Base-by-base conservation (phyloP, 2,329 filamentous ascomycete species). In the Didymellaceae sp. region DNA sequence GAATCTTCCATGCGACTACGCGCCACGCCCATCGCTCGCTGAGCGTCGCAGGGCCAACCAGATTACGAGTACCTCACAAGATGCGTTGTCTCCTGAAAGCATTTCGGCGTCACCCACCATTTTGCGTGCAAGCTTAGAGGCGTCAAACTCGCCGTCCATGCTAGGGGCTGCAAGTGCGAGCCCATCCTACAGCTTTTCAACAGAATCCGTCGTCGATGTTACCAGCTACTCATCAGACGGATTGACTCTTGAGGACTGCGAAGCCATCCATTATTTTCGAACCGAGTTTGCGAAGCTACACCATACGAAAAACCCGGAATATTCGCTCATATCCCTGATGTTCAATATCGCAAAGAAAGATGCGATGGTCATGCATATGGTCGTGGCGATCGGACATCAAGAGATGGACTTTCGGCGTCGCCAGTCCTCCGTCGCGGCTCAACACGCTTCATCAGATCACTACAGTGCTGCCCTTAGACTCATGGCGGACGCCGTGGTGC, bases 281-380 rank as follows among this genome's bases (percentile, higher is more conserved):
- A 73, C 71, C 5, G 66, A 61, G 2, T 73, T 73, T 45, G 67
- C 70, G n/a, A 63, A 60, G 34, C 48, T 65, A 14, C 62, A 74
- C 21, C 71, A 74, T 45, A 74, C 71, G 24, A 74, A 74, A 40
- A 72, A 72, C 24, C 68, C 70, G 1, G 63, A 71, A n/a, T 74
- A 64, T 21, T 71, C 66, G 0, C 48, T 73, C 2, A 70, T 68
- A 34, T 69, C 70, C 20, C 67, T 74, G 50, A 70, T 75, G 51
- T 74, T 74, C 45, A 52, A 57, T 14, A 57, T 73, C 14, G 72
- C 71, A 2, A 54, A 65, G 38, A 53, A 60, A 8, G 66, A 72
- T 13, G 58, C 68, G 2, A 68, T 74, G 54, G 66, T 72, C 16
- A 74, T 75, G 72, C 70, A 71, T 40, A 71, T 73, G 56, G 54